A percentile compares a stretch with the other conserved stretches of the same genome.
phyloP scores from a whole-genome alignment of 345 rosid genomes.

The Populus deltoides region DNA sequence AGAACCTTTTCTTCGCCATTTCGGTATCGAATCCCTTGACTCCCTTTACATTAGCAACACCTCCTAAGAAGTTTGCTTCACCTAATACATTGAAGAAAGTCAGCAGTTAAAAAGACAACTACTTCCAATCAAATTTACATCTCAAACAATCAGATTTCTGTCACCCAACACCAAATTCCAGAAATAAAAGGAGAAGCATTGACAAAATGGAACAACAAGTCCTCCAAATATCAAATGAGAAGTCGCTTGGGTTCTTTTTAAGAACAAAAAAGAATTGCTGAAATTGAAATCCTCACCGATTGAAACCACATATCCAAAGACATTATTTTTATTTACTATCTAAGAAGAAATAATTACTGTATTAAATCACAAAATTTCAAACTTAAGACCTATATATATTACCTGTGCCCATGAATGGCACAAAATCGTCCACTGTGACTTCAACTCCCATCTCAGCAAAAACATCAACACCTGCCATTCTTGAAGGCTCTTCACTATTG shows the following conservation, averaged over 20 bases:
- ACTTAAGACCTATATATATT: slow-evolving; percentile 7
- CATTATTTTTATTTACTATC: not conserved
- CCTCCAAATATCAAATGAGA: not conserved
- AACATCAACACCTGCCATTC: slow-evolving; percentile 82
- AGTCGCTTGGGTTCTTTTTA: not conserved
- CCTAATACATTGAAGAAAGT: slow-evolving; percentile 40
- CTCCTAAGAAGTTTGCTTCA: slow-evolving; percentile 87
- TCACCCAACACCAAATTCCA: not conserved
- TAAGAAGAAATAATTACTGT: not conserved
- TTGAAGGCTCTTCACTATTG: slow-evolving; percentile 83
- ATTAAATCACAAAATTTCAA: not conserved
- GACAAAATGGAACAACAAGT: not conserved
- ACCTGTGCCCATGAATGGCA: slow-evolving; percentile 92
- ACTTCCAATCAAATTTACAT: not conserved
- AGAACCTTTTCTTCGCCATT: slow-evolving; percentile 75
- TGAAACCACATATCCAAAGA: not conserved
- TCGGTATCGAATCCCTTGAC: slow-evolving; percentile 61
- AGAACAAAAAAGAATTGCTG: not conserved
- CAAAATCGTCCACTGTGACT: slow-evolving; percentile 78
- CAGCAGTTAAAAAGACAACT: not conserved
- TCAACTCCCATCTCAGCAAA: slow-evolving; percentile 86
- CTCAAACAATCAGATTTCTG: not conserved
- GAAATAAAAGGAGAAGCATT: not conserved
- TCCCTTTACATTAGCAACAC: slow-evolving; percentile 87
- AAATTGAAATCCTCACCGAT: not conserved